These are phyloP conservation scores for Mucor indicus DNA, from an alignment of 371 early-diverging fungal genomes.

Conservation along the genomic window DNA sequence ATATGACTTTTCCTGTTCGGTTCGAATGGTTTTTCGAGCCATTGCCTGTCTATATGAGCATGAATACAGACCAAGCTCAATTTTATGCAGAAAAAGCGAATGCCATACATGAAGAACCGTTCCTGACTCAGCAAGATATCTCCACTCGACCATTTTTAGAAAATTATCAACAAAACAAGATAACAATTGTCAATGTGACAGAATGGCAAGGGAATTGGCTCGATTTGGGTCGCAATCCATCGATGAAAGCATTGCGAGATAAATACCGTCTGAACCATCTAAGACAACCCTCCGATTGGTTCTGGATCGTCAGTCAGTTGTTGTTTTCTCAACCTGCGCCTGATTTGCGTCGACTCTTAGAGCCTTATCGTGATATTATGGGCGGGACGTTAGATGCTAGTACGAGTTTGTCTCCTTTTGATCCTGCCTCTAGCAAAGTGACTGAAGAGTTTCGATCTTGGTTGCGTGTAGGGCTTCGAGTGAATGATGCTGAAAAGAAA, in stretches of 20 bases:
- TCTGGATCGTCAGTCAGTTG: conserved; percentile 33
- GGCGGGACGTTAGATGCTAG: conserved; percentile 21
- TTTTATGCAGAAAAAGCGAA: conserved; percentile 23
- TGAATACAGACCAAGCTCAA: conserved; percentile 28
- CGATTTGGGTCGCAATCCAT: conserved; percentile 6
- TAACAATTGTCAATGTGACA: conserved; percentile 7
- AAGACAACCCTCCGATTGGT: conserved; percentile 27
- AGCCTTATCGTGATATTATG: conserved; percentile 31
- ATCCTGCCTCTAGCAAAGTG: conserved; percentile 8
- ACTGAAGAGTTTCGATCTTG: conserved; percentile 10
- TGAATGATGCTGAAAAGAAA: not conserved
- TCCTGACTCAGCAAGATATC: conserved; percentile 1
- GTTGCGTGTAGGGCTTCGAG: conserved; percentile 36
- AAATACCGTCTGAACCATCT: conserved; percentile 30
- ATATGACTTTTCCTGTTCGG: conserved; percentile 28
- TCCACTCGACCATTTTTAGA: conserved; percentile 4
- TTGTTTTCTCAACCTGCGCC: conserved; percentile 28
- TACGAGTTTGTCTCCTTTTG: conserved; percentile 7
- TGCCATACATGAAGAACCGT: not conserved
- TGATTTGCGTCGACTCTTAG: conserved; percentile 24
- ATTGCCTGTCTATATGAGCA: conserved; percentile 26
- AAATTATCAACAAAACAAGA: not conserved
- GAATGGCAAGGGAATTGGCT: conserved; percentile 9
- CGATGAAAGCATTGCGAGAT: conserved; percentile 20
- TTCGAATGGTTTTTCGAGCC: conserved; percentile 39